These are phyloP conservation scores for Backusella westeae DNA, from an alignment of 192 early-diverging fungal genomes.

Conservation along the genomic window DNA sequence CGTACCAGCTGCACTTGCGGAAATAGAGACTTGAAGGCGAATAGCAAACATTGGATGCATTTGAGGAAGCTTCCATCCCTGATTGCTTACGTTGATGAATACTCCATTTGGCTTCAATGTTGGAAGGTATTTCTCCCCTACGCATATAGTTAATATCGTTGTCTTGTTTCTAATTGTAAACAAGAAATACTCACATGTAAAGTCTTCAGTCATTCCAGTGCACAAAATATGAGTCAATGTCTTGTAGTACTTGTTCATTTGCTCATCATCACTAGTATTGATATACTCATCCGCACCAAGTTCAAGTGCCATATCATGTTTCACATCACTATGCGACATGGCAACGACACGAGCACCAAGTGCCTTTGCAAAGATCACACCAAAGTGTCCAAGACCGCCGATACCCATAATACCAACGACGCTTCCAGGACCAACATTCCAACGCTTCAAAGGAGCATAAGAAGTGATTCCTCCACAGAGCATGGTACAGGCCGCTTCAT, in stretches of 20 bases:
- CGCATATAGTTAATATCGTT: background rate
- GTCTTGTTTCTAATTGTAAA: background rate
- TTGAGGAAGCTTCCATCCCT: background rate
- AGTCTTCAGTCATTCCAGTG: background rate
- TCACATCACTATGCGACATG: constrained; percentile 49
- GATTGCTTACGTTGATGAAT: constrained; percentile 36
- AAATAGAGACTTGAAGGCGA: background rate
- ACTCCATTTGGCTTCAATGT: constrained; percentile 40
- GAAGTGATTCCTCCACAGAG: constrained; percentile 78
- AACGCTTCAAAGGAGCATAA: constrained; percentile 46
- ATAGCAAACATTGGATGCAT: background rate
- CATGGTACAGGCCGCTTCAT: constrained; percentile 62
- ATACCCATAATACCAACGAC: constrained; percentile 58
- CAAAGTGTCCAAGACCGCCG: constrained; percentile 63
- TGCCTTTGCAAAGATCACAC: constrained; percentile 52
- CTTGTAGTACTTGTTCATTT: background rate
- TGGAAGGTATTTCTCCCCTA: constrained; percentile 6
- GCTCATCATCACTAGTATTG: background rate
- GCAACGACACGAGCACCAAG: constrained; percentile 49
- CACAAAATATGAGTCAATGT: constrained; percentile 6
- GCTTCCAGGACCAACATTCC: constrained; percentile 39
- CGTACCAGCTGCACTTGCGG: constrained; percentile 26
- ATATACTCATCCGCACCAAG: constrained; percentile 58
- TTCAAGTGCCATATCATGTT: constrained; percentile 49
- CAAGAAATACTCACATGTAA: background rate